These are phyloP conservation scores for Trametes versicolor DNA, from an alignment of 1,284 basidiomycete genomes.

Conservation along the genomic window DNA sequence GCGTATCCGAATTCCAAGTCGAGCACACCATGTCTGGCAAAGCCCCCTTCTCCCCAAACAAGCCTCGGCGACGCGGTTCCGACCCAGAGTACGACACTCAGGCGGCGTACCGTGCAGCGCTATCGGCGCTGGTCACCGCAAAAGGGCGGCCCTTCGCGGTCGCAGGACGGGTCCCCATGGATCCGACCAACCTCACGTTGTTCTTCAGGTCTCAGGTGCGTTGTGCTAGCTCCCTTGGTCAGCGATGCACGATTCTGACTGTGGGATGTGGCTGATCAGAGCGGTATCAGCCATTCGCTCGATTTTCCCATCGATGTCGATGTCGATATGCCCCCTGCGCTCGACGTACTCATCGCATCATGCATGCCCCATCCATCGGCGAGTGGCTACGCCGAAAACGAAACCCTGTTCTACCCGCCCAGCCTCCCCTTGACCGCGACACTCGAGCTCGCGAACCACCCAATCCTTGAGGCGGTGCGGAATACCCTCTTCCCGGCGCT, in stretches of 20 bases:
- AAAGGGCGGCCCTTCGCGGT: slow-evolving; percentile 73
- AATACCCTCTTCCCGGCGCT: slow-evolving; percentile 74
- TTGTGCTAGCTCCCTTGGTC: slow-evolving; percentile 10
- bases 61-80: slow-evolving; percentile 41
- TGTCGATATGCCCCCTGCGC: slow-evolving; percentile 77
- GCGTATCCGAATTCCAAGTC: slow-evolving; percentile 58
- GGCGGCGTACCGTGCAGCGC: slow-evolving; percentile 61
- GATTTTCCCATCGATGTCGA: slow-evolving; percentile 84
- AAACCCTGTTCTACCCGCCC: slow-evolving; percentile 77
- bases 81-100: slow-evolving; percentile 60
- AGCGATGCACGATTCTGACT: slow-evolving; percentile 11
- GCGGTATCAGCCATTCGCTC: slow-evolving; percentile 79
- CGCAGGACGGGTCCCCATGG: slow-evolving; percentile 75
- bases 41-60: slow-evolving; percentile 35
- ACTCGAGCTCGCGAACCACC: slow-evolving; percentile 81
- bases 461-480: slow-evolving; percentile 79
- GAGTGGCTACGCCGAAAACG: slow-evolving; percentile 57
- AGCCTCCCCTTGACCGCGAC: slow-evolving; percentile 77
- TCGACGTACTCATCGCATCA: slow-evolving; percentile 81
- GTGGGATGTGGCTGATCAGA: slow-evolving; percentile 53
- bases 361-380: slow-evolving; percentile 71
- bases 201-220: slow-evolving; percentile 83
- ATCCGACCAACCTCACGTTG: slow-evolving; percentile 70
- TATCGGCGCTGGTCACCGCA: slow-evolving; percentile 64
- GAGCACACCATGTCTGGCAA: slow-evolving; percentile 55